These are phyloP conservation scores for Hypoxylon subgilvum DNA, from an alignment of 495 filamentous ascomycete genomes.

Conservation along the genomic window DNA sequence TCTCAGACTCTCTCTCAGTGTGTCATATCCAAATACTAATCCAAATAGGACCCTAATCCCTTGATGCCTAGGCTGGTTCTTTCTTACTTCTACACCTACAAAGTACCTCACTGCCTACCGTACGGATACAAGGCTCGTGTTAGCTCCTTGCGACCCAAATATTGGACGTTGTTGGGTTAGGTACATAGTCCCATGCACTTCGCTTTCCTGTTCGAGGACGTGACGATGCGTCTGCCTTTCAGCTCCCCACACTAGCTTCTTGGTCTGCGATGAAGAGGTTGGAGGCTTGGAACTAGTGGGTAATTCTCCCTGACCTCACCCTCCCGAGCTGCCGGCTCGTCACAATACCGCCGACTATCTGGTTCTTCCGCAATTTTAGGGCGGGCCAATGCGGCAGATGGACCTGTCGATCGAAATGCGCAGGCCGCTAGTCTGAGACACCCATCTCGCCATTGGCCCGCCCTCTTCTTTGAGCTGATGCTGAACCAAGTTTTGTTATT, in stretches of 20 bases:
- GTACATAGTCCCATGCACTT: constrained; percentile 8
- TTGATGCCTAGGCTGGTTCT: too few species aligned
- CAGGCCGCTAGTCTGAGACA: constrained; percentile 27
- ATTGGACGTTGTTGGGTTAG: background rate
- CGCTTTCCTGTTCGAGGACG: background rate
- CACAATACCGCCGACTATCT: constrained; percentile 19
- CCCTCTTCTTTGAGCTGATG: constrained; percentile 4
- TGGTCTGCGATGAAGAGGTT: constrained; percentile 13
- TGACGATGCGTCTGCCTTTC: constrained; percentile 26
- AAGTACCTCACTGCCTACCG: too few species aligned
- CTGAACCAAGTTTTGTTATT: constrained; percentile 34
- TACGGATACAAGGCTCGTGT: too few species aligned
- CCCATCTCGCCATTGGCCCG: constrained; percentile 18
- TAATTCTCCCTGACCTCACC: constrained; percentile 1
- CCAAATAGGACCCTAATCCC: too few species aligned
- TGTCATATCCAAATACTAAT: too few species aligned
- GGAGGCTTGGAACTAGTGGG: constrained; percentile 8
- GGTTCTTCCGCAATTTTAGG: constrained; percentile 14
- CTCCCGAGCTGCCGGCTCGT: constrained; percentile 16
- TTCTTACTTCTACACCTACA: too few species aligned
- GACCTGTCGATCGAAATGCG: constrained; percentile 36
- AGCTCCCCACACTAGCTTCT: constrained; percentile 20
- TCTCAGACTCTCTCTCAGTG: too few species aligned
- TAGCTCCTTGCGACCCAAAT: background rate
- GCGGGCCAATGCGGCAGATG: constrained; percentile 27